Evolutionary conservation across 1,139 yeast species (phyloP), one percentile per base, ranked within the genome.

Genomic region (Entelexis paramagnoliae): DNA sequence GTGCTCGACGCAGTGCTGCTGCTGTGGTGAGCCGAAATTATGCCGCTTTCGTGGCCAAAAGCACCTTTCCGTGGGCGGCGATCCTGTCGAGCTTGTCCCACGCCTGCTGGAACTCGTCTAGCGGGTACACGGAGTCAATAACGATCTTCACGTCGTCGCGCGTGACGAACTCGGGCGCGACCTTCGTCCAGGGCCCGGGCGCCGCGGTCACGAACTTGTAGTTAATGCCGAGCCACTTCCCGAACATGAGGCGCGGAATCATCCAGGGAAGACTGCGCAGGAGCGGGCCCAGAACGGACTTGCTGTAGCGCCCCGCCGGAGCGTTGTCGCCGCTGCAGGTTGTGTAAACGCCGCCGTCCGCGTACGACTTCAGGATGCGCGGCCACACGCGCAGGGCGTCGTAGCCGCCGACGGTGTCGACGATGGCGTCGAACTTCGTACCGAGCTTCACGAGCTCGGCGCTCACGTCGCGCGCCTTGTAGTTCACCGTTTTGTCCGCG

Each of bases 11-110:
- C n/a, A n/a, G n/a, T n/a, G n/a, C n/a, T n/a, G n/a, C n/a, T n/a
- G n/a, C n/a, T n/a, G n/a, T n/a, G n/a, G n/a, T n/a, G n/a, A n/a
- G n/a, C n/a, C 24, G 24, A 22, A 22, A 22, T 6, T 22, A 22
- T 6, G 24, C 24, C 4, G 24, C 24, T 10, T 29, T 41, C 29
- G 19, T 32, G 30, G 29, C 32, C 8, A 68, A 46, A 7, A 83
- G 73, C 39, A 83, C 71, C 63, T 84, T 84, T 39, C 94, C 94
- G 53, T 71, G 72, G 3, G 82, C 80, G 48, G 65, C 70, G 51
- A 77, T 75, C 17, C 71, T 64, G 16, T 63, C 65, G 36, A 81
- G 63, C 55, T 66, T 69, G 7, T 74, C 74, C 50, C 75, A 62
- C 0, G 86, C 91, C 6, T 68, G 62, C 46, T 73, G 62, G 58